Percentiles rank a stretch among this genome's conserved stretches.
Conservation (phyloP, 805 yeast species). For the Candida multigemmis region DNA sequence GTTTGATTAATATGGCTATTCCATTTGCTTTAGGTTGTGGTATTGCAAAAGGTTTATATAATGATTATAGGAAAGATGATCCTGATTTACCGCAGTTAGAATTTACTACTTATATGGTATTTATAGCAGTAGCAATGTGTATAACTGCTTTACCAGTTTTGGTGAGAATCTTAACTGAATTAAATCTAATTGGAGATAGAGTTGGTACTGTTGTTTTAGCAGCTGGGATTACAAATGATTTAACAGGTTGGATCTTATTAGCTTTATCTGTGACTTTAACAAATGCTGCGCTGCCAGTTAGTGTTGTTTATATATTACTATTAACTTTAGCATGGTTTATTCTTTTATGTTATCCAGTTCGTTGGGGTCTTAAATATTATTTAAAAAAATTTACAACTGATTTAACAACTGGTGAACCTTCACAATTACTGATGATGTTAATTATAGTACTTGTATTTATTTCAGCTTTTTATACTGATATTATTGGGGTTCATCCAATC, state of each 20-base stretch:
- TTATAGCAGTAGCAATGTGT: constrained; percentile 75
- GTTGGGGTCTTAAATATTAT: constrained; percentile 35
- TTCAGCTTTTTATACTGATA: constrained; percentile 73
- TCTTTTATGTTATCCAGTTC: constrained; percentile 48
- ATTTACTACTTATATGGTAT: constrained; percentile 71
- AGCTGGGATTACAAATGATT: constrained; percentile 76
- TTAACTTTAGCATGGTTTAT: constrained; percentile 65
- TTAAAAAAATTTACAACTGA: constrained; percentile 43
- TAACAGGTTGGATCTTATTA: constrained; percentile 72
- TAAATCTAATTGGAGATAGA: constrained; percentile 59
- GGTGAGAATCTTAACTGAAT: constrained; percentile 69
- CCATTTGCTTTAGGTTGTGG: constrained; percentile 79
- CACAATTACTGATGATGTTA: constrained; percentile 49
- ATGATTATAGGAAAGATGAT: constrained; percentile 36
- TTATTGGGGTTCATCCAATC: constrained; percentile 79
- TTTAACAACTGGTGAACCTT: constrained; percentile 50
- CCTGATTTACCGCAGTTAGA: constrained; percentile 26
- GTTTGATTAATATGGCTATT: constrained; percentile 61
- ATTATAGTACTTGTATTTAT: constrained; percentile 49
- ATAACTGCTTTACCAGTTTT: constrained; percentile 83
- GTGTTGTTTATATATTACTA: constrained; percentile 59
- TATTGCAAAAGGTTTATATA: constrained; percentile 58
- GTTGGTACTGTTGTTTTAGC: constrained; percentile 68
- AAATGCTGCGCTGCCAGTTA: constrained; percentile 59
- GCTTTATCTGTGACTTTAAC: constrained; percentile 74